Base-by-base conservation (phyloP, 163 green algal genomes). In the Scenedesmus sp. region DNA sequence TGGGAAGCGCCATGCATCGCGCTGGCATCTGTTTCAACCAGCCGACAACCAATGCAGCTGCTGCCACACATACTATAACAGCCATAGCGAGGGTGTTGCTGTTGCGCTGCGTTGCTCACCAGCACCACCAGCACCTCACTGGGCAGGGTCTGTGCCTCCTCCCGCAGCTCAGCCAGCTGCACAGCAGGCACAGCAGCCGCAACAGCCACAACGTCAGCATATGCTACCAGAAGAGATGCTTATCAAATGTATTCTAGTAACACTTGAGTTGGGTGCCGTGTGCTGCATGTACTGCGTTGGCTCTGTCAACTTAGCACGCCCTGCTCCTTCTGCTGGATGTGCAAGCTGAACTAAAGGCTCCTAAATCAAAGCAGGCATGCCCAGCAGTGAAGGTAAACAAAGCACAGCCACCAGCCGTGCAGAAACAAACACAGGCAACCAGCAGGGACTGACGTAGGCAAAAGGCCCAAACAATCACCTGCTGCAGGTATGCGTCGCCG, bases 101-200 rank as follows among this genome's bases (percentile, higher is more conserved):
- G 34, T 46, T 46, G 34, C 34, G 3, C 56, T 23, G 3, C 4
- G 34, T 12, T 57, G 56, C 85, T 82, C 26, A 89, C 85, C 85
- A 89, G 54, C 62, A 89, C 85, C 34, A 89, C 85, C 34, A 89
- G 62, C 62, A 89, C 46, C 52, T 89, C 85, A 66, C 26, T 66
- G 34, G 64, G 64, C 64, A 89, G 46, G 20, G 15, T 55, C 62
- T 60, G 54, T 1, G 85, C 85, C 85, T 89, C 85, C 5, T 81
- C 62, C 8, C 18, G 13, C 57, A 89, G 34, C 13, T 82, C 85
- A 56, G 64, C 73, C 34, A 89, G 15, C 85, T 89, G 85, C 64
- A 76, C 15, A 13, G 10, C 77, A 84, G 34, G 34, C 34, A 60
- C 26, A 4, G 34, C 46, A 6, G n/a, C 12, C 77, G 34, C 34